A percentile compares a stretch with the other conserved stretches of the same genome.
Evolutionary conservation across 2,329 filamentous ascomycete genomes (phyloP).

Genomic region (Hymenoscyphus fructigenus): DNA sequence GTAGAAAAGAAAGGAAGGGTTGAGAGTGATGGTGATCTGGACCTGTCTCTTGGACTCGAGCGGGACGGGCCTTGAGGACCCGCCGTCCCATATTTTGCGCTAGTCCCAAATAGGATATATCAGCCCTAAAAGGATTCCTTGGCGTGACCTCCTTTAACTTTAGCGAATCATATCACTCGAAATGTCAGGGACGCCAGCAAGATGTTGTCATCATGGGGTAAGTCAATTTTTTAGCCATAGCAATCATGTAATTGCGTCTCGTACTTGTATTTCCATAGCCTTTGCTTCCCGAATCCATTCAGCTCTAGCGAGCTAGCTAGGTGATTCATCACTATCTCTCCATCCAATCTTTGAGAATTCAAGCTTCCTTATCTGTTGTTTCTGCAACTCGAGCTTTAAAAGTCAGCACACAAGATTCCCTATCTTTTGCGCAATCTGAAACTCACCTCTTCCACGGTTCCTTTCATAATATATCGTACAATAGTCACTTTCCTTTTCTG

Average conservation of each 20-base stretch:
- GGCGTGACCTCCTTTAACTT: not conserved
- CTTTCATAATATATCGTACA: slow-evolving; percentile 25
- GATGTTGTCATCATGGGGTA: not conserved
- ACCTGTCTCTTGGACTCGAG: not conserved
- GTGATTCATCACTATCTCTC: slow-evolving; percentile 1
- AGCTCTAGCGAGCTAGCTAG: too few species aligned
- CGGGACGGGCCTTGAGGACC: not conserved
- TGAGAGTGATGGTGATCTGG: not conserved
- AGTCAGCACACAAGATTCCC: not conserved
- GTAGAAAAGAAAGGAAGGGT: not conserved
- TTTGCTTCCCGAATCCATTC: too few species aligned
- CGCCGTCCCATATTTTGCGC: not conserved
- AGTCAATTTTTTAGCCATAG: not conserved
- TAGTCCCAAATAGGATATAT: not conserved
- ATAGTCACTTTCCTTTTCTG: slow-evolving; percentile 23
- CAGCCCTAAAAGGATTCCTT: not conserved
- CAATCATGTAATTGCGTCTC: too few species aligned
- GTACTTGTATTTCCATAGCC: too few species aligned
- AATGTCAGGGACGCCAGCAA: not conserved
- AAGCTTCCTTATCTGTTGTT: slow-evolving; percentile 16
- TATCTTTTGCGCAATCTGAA: not conserved
- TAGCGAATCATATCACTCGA: not conserved
- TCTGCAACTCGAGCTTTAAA: slow-evolving; percentile 12
- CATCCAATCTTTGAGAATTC: slow-evolving; percentile 16
- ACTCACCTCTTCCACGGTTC: slow-evolving; percentile 27